Evolutionary conservation across 805 yeast genomes (phyloP), one percentile per base, ranked within the genome.

Genomic region (Myxozyma udenii): DNA sequence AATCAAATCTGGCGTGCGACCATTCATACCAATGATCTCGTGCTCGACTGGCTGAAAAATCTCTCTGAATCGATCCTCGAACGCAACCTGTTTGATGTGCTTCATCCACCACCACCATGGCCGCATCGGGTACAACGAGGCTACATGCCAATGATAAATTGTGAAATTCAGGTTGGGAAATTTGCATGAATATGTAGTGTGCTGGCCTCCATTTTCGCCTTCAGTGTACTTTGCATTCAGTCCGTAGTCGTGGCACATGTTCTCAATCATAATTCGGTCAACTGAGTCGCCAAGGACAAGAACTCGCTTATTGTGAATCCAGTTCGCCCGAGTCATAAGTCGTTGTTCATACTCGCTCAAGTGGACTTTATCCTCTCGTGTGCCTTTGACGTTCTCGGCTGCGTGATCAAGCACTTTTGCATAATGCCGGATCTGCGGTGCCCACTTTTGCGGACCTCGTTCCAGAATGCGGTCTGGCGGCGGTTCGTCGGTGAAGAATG

Each of bases 101-200:
- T 40, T 30, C 19, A 55, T 40, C 60, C 60, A 55, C 47, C 45
- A 55, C 60, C 60, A 55, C 9, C 35, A 5, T 4, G 60, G 60
- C 12, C 55, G 55, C 38, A 40, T 32, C 16, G 57, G 51, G 40
- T 53, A 53, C 39, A 53, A n/a, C 12, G 57, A 48, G 19, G 60
- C 48, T 18, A 53, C 49, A 21, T 55, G 60, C 57, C 57, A 55
- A 37, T 48, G 54, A 37, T 28, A 41, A 33, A 53, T 48, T 2
- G 60, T 55, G 44, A 49, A 35, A 33, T 55, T 55, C 18, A 55
- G 42, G 23, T 18, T 9, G 5, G 46, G 53, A 18, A 53, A 12
- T 2, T 35, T 4, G 50, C 60, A 55, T 22, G 28, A 12, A 38
- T 45, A 46, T 7, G 58, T 50, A 4, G 60, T 55, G 46, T 55